phyloP scores from a whole-genome alignment of 768 basidiomycete genomes.

The Piloderma croceum region DNA sequence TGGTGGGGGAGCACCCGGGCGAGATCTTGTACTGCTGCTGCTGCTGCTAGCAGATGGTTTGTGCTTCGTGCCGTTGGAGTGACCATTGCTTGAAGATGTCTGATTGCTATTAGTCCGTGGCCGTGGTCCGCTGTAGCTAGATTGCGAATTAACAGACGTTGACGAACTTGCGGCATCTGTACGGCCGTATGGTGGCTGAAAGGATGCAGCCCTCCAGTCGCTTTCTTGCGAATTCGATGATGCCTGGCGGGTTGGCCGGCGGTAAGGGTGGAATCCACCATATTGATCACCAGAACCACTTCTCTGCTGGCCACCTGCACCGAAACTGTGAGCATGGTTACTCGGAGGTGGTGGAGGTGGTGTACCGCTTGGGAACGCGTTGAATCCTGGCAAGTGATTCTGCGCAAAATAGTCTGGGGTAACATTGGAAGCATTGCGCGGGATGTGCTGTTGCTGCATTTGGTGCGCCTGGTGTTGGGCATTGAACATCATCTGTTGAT shows the following conservation, averaged over 20 bases:
- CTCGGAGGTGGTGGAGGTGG: constrained; percentile 60
- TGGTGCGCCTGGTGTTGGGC: constrained; percentile 54
- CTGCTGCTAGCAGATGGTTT: constrained; percentile 27
- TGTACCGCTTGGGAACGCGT: constrained; percentile 64
- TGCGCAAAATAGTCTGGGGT: constrained; percentile 55
- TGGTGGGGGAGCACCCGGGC: too few relatives aligned
- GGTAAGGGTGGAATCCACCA: constrained; percentile 77
- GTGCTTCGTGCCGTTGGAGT: too few relatives aligned
- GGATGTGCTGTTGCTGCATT: constrained; percentile 35
- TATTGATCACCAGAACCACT: constrained; percentile 33
- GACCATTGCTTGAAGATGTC: too few relatives aligned
- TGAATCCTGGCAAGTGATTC: constrained; percentile 48
- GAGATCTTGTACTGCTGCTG: too few relatives aligned
- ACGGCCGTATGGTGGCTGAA: constrained; percentile 67
- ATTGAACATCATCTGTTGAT: constrained; percentile 87
- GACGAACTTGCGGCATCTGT: constrained; percentile 75
- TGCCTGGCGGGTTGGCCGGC: constrained; percentile 55
- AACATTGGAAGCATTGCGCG: constrained; percentile 37
- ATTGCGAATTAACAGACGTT: constrained; percentile 69
- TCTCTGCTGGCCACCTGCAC: too few relatives aligned
- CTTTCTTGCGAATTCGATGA: constrained; percentile 13
- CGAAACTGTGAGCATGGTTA: too few relatives aligned
- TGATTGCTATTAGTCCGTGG: constrained; percentile 71
- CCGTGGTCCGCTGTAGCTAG: constrained; percentile 45
- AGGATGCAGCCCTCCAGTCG: constrained; percentile 21